Base-by-base conservation (phyloP, 2,329 filamentous ascomycete genomes). In the Lomentospora prolificans region DNA sequence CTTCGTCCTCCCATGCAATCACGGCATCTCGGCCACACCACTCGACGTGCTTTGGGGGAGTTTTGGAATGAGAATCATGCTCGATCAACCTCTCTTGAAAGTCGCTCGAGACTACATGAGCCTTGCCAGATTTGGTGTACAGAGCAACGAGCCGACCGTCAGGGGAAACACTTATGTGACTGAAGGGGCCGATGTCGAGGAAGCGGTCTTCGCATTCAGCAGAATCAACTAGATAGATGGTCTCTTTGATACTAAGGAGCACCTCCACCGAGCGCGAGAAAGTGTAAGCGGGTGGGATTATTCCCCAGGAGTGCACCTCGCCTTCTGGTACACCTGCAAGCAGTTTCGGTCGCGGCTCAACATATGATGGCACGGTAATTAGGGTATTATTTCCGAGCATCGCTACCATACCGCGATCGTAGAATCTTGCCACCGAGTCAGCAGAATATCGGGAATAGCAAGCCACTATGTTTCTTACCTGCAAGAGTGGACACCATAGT, bases 11-110 rank as follows among this genome's bases (percentile, higher is more conserved):
- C 94, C 94, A 99, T 0, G 91, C 91, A 63, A 99, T 83, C 27
- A 96, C 87, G 12, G 91, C 90, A 69, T 97, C 92, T 64, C 94
- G 92, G 4, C 94, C 94, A 68, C 94, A 99, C 94, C 94, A 99
- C 64, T 94, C 86, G 59, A 99, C 79, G 60, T 94, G 89, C 63
- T 89, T 87, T 3, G 94, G 94, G 1, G 86, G 79, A 4, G 90
- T 95, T 67, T 86, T 87, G 8, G 89, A 91, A 61, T 85, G 85
- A 1, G 91, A 92, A 64, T 96, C 85, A 66, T 97, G 92, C 70
- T 97, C 91, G 66, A 90, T 92, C 59, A 96, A 76, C 57, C 91
- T 86, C 64, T 87, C 90, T 67, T 96, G 90, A 67, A 97, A 97
- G 68, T 99, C 92, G 64, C 90, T 92, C 51, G 89, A 94, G 53